phyloP scores from a whole-genome alignment of 345 rosid genomes.

The Clausena lansium region DNA sequence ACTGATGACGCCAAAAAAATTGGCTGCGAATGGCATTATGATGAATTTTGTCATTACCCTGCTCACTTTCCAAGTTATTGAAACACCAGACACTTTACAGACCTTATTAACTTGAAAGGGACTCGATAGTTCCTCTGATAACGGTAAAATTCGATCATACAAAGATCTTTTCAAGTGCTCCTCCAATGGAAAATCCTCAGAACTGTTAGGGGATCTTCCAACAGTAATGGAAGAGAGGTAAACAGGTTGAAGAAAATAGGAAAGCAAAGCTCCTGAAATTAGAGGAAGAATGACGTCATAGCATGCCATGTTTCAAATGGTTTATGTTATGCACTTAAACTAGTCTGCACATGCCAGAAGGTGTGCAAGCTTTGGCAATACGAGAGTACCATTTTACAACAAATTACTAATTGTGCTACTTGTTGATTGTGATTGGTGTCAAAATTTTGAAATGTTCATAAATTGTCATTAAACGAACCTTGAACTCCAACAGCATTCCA shows the following conservation, averaged over 20 bases:
- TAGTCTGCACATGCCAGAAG: background rate
- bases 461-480: constrained; percentile 43
- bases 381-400: background rate
- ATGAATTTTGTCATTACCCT: constrained; percentile 12
- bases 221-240: constrained; percentile 74
- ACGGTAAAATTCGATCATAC: constrained; percentile 46
- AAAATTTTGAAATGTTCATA: background rate
- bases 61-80: constrained; percentile 1
- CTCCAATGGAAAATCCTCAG: constrained; percentile 39
- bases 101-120: constrained; percentile 70
- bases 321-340: background rate
- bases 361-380: background rate
- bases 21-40: constrained; percentile 53
- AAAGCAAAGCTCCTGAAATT: constrained; percentile 75
- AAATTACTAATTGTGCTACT: background rate
- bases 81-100: constrained; percentile 23
- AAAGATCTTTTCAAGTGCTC: constrained; percentile 55
- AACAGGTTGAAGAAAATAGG: constrained; percentile 60
- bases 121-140: constrained; percentile 36
- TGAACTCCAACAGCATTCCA: constrained; percentile 94
- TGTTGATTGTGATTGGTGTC: background rate
- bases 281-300: constrained; percentile 17
- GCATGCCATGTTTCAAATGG: background rate
- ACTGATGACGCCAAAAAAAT: constrained; percentile 57
- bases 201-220: constrained; percentile 48